phyloP scores from a whole-genome alignment of 495 filamentous ascomycete genomes.

The Tuber melanosporum region DNA sequence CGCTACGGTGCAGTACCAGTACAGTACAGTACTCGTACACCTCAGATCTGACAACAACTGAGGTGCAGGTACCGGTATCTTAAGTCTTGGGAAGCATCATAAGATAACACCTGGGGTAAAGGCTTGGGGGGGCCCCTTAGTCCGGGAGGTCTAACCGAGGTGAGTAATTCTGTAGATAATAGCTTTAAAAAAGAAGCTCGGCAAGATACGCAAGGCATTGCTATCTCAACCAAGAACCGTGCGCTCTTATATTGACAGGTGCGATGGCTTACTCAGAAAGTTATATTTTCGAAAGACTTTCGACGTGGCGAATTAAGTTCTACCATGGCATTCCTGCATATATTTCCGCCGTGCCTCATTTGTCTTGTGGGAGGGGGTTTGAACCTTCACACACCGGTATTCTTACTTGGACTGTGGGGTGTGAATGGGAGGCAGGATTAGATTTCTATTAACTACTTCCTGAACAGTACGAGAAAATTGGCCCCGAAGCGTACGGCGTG shows the following conservation, averaged over 20 bases:
- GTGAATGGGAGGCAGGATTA: not conserved
- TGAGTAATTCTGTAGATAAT: not conserved
- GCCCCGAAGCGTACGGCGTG: not conserved
- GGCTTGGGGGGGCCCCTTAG: not conserved
- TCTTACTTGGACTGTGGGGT: not conserved
- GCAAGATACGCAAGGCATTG: not conserved
- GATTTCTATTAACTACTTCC: not conserved
- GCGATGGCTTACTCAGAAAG: not conserved
- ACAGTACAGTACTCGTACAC: not conserved
- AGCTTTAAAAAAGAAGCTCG: not conserved
- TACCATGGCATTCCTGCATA: not conserved
- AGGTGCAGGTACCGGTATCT: not conserved
- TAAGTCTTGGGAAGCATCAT: not conserved
- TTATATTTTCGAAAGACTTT: not conserved
- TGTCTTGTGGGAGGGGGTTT: not conserved
- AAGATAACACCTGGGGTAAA: not conserved
- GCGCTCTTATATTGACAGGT: not conserved
- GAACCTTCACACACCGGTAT: not conserved
- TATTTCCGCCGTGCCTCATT: not conserved
- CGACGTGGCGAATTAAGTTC: not conserved
- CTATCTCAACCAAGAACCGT: not conserved
- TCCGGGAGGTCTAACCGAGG: not conserved
- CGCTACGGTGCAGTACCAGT: not conserved
- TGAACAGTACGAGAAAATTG: not conserved
- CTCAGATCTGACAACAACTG: not conserved